Evolutionary conservation across 2,329 filamentous ascomycete species (phyloP), one percentile per base, ranked within the genome.

Genomic region (Penicillium sp.): DNA sequence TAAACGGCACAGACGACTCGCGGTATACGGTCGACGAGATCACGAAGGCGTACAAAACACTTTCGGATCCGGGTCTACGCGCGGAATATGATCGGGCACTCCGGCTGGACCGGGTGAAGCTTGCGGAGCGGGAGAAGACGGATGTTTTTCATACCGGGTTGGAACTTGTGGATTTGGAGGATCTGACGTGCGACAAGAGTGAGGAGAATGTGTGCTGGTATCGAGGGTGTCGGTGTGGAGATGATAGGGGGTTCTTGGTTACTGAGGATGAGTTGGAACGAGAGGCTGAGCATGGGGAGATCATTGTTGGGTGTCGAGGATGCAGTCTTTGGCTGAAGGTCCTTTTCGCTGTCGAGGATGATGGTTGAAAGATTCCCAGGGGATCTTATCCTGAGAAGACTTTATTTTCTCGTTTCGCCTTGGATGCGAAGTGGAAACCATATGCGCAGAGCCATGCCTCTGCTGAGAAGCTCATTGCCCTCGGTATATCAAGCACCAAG

Each of bases 321-420:
- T 84, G 81, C 65, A 84, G 80, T 71, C 69, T 84, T 47, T 83
- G 78, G 76, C 70, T 83, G 50, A 77, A 77, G 61, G 74, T 84
- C 36, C 65, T 77, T 52, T 84, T 83, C 70, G 77, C 73, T 10
- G 55, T 56, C 31, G 61, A 61, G 46, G 73, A 70, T 7, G 62
- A 59, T 38, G 58, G 56, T 28, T 51, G 57, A 55, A 4, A 3
- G 1, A 23, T 22, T 13, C 6, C 10, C 23, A 16, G 18, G 24
- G 20, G 37, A 26, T 28, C 9, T 18, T 27, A 24, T 24, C 10
- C 36, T 10, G 22, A 6, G 23, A 24, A 24, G 32, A 37, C 22
- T n/a, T 14, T 23, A n/a, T 4, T 5, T 37, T 22, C 26, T 11
- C 4, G 9, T 27, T 27, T 27, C 26, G 26, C 26, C 26, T 27